Conservation (phyloP, 192 early-diverging fungal genomes). For the Coemansia nantahalensis region DNA sequence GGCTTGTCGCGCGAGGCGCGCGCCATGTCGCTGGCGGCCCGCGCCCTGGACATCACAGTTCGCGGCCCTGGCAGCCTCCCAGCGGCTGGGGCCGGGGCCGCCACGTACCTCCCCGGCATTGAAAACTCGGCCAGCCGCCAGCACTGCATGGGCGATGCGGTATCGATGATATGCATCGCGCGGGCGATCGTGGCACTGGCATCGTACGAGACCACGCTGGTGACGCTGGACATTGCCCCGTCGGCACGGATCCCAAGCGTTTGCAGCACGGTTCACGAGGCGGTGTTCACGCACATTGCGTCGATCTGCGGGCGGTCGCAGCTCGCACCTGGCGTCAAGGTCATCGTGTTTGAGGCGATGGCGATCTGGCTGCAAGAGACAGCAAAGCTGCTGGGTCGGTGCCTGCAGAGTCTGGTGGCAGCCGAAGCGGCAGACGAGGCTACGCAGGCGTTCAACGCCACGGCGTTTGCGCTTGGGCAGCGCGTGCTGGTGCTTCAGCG, state of each 20-base stretch:
- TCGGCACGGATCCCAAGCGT: conserved; percentile 5
- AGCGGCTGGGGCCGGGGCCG: neutral
- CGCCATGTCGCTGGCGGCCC: conserved; percentile 18
- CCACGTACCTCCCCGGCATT: conserved; percentile 9
- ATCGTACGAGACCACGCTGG: conserved; percentile 28
- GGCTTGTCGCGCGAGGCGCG: conserved; percentile 14
- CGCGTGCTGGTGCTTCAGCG: conserved; percentile 47
- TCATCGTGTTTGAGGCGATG: conserved; percentile 73
- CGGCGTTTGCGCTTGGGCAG: conserved; percentile 40
- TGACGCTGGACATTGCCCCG: conserved; percentile 21
- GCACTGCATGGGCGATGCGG: conserved; percentile 44
- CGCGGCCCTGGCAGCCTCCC: neutral
- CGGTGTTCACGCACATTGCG: conserved; percentile 61
- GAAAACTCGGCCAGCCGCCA: conserved; percentile 9
- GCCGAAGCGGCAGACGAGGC: neutral
- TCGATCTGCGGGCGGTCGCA: conserved; percentile 63
- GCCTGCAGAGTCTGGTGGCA: conserved; percentile 3
- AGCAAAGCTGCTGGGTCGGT: conserved; percentile 41
- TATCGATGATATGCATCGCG: conserved; percentile 51
- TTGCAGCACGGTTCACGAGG: conserved; percentile 55
- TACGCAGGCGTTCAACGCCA: conserved; percentile 2
- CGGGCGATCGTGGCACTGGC: conserved; percentile 41
- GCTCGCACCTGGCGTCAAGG: conserved; percentile 63
- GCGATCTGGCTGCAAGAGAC: conserved; percentile 67
- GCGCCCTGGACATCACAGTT: conserved; percentile 22